Conservation (phyloP, 306 rosid genomes). For the Lablab purpureus region DNA sequence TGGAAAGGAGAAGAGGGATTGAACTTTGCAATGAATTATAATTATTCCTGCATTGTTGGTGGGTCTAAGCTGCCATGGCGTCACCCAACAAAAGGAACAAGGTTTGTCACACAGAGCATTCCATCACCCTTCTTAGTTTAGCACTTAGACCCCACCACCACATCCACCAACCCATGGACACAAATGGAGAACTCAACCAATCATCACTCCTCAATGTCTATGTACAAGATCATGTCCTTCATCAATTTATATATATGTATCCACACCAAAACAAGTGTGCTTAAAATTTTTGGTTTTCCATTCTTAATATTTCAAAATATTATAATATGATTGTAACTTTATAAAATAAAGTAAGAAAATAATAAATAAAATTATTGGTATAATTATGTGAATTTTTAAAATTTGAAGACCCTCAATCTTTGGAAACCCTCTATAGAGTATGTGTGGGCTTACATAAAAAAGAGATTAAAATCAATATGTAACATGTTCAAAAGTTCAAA, state of each 20-base stretch:
- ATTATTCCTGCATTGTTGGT: slow-evolving; percentile 10
- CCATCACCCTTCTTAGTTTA: slow-evolving; percentile 47
- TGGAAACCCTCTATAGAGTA: too few relatives aligned
- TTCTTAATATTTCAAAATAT: too few relatives aligned
- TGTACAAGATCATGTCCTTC: slow-evolving; percentile 36
- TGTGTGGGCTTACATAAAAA: too few relatives aligned
- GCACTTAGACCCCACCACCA: slow-evolving; percentile 45
- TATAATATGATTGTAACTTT: too few relatives aligned
- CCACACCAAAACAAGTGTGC: not conserved
- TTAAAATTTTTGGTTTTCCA: too few relatives aligned
- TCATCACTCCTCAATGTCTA: slow-evolving; percentile 36
- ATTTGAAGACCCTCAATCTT: too few relatives aligned
- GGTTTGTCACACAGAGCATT: slow-evolving; percentile 43
- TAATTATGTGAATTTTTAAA: too few relatives aligned
- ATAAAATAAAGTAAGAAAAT: too few relatives aligned
- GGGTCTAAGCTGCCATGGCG: slow-evolving; percentile 52
- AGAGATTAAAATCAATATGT: not conserved
- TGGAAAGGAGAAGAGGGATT: slow-evolving; percentile 37
- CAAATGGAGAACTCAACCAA: slow-evolving; percentile 38
- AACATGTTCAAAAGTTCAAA: not conserved
- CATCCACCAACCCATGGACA: slow-evolving; percentile 37
- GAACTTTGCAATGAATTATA: slow-evolving; percentile 31
- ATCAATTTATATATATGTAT: slow-evolving; percentile 22
- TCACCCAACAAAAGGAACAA: slow-evolving; percentile 55
- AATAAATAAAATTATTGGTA: too few relatives aligned